A percentile compares a stretch with the other conserved stretches of the same genome.
These are phyloP conservation scores for Physcomitrium patens DNA, from an alignment of 225 moss, liverwort and hornwort genomes.

Conservation along the genomic window DNA sequence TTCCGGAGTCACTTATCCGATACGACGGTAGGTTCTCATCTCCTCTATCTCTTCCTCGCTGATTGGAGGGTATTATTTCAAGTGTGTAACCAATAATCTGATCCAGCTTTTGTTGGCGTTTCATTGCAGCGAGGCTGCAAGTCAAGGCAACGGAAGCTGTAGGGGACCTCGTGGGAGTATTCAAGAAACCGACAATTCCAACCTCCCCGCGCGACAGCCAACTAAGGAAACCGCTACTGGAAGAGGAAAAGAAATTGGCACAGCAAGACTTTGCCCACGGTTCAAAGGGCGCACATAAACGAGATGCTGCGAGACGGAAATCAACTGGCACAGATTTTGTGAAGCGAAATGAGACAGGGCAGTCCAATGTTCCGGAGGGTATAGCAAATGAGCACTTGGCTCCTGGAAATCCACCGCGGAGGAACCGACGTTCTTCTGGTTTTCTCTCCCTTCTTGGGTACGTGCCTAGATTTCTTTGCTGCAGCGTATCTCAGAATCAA, in stretches of 20 bases:
- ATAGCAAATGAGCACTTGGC: constrained; percentile 14
- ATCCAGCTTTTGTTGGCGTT: no score
- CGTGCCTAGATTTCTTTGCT: background rate
- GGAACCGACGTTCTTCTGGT: constrained; percentile 60
- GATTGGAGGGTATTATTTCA: no score
- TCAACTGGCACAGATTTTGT: constrained; percentile 41
- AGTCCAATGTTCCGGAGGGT: constrained; percentile 49
- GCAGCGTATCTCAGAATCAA: no score
- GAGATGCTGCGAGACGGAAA: constrained; percentile 21
- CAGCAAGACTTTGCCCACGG: background rate
- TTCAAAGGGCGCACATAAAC: background rate
- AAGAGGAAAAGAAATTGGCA: background rate
- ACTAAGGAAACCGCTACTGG: background rate
- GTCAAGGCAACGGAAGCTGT: constrained; percentile 81
- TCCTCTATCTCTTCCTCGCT: no score
- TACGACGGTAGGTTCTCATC: constrained; percentile 39
- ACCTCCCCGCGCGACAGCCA: no score
- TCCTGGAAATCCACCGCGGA: constrained; percentile 22
- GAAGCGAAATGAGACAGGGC: constrained; percentile 41
- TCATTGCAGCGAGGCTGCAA: constrained; percentile 58
- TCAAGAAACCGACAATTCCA: constrained; percentile 49
- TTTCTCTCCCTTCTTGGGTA: constrained; percentile 62
- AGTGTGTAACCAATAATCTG: no score
- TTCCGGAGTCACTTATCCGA: constrained; percentile 93
- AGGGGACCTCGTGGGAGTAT: constrained; percentile 71